Evolutionary conservation across 2,329 filamentous ascomycete genomes (phyloP), one percentile per base, ranked within the genome.

Genomic region (Hymenoscyphus fructigenus): DNA sequence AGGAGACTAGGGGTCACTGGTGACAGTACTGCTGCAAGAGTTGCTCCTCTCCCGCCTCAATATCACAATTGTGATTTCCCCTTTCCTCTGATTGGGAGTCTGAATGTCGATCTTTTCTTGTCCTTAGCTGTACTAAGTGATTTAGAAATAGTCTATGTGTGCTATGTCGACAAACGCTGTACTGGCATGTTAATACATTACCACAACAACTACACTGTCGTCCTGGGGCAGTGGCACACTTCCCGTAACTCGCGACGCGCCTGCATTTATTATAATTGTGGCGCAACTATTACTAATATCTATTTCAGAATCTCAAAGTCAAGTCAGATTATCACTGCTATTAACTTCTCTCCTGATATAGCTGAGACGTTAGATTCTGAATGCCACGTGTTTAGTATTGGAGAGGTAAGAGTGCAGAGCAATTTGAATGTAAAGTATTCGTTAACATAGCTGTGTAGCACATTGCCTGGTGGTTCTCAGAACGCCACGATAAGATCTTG

Each of bases 201-300:
- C 50, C 38, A 59, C 44, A 36, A 63, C 29, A 32, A 29, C 32
- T 32, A 36, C 44, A 28, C 61, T 23, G 38, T 47, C 50, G 61
- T 62, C 47, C 64, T 68, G 23, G 64, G 64, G n/a, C 66, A 68
- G 41, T 68, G 59, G 66, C 53, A 65, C 32, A 58, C 58, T 61
- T 59, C 56, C 41, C n/a, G 26, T 50, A 28, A 20, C 60, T 67
- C 60, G 61, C 50, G 53, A 56, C 36, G 59, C 34, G 32, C 34
- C 14, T 67, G 55, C 63, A 65, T 67, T 26, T 64, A 66, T 53
- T 2, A 62, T 26, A 36, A 29, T 23, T 53, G 59, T 47, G 28
- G 53, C 36, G 53, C 32, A 50, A 57, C 56, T 23, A 57, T 28
- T 17, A 59, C 47, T 32, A 61, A 55, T 20, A 60, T 66, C 28